A percentile compares a stretch with the other conserved stretches of the same genome.
phyloP scores from a whole-genome alignment of 805 yeast species.

The Candida sphagnicola region DNA sequence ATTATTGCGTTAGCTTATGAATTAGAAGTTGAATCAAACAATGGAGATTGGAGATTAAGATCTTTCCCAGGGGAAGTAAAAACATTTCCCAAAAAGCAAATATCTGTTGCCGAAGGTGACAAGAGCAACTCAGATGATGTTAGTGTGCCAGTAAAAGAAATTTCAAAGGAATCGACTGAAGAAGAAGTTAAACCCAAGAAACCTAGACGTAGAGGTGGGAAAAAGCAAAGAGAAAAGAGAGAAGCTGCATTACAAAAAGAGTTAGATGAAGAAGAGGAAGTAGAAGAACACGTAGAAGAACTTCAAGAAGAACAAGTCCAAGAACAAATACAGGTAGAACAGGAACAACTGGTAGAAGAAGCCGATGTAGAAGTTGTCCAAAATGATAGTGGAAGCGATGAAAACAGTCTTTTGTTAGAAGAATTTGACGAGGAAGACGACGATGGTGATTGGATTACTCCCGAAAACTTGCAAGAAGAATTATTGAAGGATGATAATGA shows the following conservation, averaged over 20 bases:
- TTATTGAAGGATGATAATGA: conserved; percentile 66
- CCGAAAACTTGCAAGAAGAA: conserved; percentile 73
- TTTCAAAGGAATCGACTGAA: no score
- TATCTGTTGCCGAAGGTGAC: conserved; percentile 9
- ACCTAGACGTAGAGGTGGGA: conserved; percentile 59
- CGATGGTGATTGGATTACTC: conserved; percentile 88
- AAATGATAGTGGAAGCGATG: no score
- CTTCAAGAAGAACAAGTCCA: conserved; percentile 4
- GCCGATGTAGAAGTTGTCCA: no score
- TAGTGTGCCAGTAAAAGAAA: conserved; percentile 2
- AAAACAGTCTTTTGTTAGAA: conserved; percentile 24
- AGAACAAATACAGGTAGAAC: conserved; percentile 2
- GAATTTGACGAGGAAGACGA: conserved; percentile 76
- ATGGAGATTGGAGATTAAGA: conserved; percentile 70
- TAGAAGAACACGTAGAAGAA: conserved; percentile 8
- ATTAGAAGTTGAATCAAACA: conserved; percentile 65
- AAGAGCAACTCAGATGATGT: background rate
- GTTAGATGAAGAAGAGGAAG: conserved; percentile 15
- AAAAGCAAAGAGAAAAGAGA: conserved; percentile 58
- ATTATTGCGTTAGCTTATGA: conserved; percentile 90
- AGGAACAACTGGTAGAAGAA: conserved; percentile 9
- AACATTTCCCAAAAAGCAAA: conserved; percentile 14
- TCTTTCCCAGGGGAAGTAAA: conserved; percentile 64
- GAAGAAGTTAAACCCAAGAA: conserved; percentile 11
- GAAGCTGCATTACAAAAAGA: conserved; percentile 33